phyloP scores from a whole-genome alignment of 345 rosid species.

The Eucalyptus polyanthemos region DNA sequence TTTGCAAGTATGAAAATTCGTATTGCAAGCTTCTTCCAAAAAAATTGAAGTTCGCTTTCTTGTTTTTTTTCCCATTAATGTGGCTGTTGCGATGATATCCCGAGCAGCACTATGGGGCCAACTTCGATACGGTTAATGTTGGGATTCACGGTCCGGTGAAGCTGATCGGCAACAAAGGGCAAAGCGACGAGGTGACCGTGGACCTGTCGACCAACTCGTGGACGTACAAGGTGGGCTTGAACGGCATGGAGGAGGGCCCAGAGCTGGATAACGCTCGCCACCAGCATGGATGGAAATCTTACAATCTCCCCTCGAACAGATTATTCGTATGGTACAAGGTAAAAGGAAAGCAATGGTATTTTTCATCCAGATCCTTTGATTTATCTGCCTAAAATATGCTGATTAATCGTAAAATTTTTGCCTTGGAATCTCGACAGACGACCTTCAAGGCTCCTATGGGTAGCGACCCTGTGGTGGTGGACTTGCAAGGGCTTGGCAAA shows the following conservation, averaged over 20 bases:
- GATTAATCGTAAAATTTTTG: background rate
- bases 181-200: background rate
- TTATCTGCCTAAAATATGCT: background rate
- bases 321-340: constrained; percentile 64
- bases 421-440: constrained; percentile 13
- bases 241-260: constrained; percentile 16
- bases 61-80: background rate
- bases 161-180: background rate
- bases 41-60: background rate
- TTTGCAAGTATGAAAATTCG: background rate
- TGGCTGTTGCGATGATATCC: background rate
- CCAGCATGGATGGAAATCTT: constrained; percentile 2
- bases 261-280: background rate
- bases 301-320: constrained; percentile 11
- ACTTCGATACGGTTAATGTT: background rate
- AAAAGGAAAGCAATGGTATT: background rate
- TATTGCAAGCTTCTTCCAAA: background rate
- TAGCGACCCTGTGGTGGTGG: constrained; percentile 53
- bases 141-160: constrained; percentile 25
- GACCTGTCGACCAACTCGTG: constrained; percentile 26
- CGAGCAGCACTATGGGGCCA: constrained; percentile 14
- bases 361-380: background rate
- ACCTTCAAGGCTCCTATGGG: constrained; percentile 41
- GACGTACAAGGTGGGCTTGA: constrained; percentile 45
- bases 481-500: constrained; percentile 56